phyloP scores from a whole-genome alignment of 495 filamentous ascomycete genomes.

The Penicillium robsamsonii region DNA sequence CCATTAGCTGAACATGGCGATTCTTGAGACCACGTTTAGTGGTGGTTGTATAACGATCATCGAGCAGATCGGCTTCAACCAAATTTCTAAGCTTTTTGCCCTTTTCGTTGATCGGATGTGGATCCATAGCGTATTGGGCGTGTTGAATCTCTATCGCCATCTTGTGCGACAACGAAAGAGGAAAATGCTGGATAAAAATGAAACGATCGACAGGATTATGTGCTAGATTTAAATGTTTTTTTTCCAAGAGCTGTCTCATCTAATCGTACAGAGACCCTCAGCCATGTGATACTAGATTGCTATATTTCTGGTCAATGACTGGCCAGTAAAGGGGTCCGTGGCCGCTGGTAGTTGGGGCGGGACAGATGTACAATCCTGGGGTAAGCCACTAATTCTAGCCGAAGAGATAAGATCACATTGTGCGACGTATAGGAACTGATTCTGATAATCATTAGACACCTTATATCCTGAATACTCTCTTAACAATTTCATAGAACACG shows the following conservation, averaged over 20 bases:
- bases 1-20: conserved; percentile 65
- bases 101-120: conserved; percentile 21
- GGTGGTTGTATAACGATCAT: conserved; percentile 35
- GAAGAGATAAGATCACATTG: not conserved
- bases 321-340: conserved; percentile 3
- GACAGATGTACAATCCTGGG: not conserved
- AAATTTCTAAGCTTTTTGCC: conserved; percentile 20
- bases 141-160: conserved; percentile 12
- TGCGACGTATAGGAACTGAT: not conserved
- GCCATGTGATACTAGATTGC: not conserved
- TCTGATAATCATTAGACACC: not conserved
- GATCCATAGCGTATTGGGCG: no score
- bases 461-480: not conserved
- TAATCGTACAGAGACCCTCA: not conserved
- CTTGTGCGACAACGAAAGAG: not conserved
- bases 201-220: not conserved
- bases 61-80: conserved; percentile 39
- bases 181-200: not conserved
- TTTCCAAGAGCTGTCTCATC: not conserved
- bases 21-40: conserved; percentile 48
- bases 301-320: not conserved
- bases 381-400: not conserved
- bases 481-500: not conserved
- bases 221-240: not conserved
- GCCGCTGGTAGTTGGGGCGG: not conserved